Base-by-base conservation (phyloP, 805 yeast genomes). In the Candida cerambycidarum region DNA sequence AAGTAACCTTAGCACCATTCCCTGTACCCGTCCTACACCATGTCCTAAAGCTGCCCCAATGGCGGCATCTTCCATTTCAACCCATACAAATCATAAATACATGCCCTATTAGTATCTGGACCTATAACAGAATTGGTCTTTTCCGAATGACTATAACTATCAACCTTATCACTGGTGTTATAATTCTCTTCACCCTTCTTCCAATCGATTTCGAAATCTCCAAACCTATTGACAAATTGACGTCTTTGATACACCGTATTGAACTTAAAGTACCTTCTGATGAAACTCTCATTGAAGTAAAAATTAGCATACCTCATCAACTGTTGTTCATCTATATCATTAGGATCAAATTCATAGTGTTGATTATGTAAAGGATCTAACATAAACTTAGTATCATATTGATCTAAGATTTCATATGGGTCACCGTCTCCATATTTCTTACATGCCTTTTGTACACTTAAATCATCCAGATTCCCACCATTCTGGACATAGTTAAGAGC, bases 61-160 rank as follows among this genome's bases (percentile, higher is more conserved):
- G 65, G 61, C 3, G 74, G 75, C 23, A 70, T 66, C 34, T 68
- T 66, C 75, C 75, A 69, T 32, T 66, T 68, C 19, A 70, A 49
- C 1, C 74, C 74, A 25, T 56, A 54, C 27, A 38, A 46, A 45
- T 70, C 75, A 41, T 70, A 70, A 2, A 43, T 14, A 47, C 74
- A 69, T 5, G 50, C 41, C 34, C 51, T 46, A 16, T 41, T 30
- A 24, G 24, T 42, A 31, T 42, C 50, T 7, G 46, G 48, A 3
- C 37, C 48, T 12, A 42, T 31, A 15, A 44, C 18, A 10, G 37
- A 35, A 30, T 41, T 39, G 9, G 32, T 32, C 14, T 30, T 9
- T 32, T 32, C 34, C 12, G 37, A 28, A 28, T 32, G 42, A 25
- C 46, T 41, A 31, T 48, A 48, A 14, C 46, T 35, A 35, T 49